These are phyloP conservation scores for Thelonectria rubi DNA, from an alignment of 2,329 filamentous ascomycete species.

Conservation along the genomic window DNA sequence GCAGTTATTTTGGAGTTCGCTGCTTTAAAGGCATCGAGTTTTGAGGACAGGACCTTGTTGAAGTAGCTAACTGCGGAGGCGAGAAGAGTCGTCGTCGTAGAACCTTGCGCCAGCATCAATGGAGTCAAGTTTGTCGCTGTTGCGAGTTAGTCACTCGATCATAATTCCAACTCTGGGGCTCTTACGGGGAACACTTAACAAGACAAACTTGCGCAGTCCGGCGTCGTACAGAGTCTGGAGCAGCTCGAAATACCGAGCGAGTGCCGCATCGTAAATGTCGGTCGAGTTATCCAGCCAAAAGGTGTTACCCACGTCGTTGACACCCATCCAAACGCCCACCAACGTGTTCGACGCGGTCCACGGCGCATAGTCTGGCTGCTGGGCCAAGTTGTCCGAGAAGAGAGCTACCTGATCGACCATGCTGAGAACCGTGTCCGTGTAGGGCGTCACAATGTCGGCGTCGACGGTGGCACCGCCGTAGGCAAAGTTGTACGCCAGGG, in stretches of 20 bases:
- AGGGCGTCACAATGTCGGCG: slow-evolving; percentile 60
- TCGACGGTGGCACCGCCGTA: slow-evolving; percentile 64
- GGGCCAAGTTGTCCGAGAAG: slow-evolving; percentile 46
- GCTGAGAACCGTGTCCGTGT: slow-evolving; percentile 55
- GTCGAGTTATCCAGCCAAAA: slow-evolving; percentile 48
- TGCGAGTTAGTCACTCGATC: background rate
- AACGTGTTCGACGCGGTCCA: slow-evolving; percentile 55
- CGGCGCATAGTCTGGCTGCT: slow-evolving; percentile 45
- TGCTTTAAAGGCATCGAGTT: slow-evolving; percentile 45
- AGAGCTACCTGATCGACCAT: slow-evolving; percentile 37
- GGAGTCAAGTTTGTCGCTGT: slow-evolving; percentile 54
- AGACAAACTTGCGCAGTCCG: slow-evolving; percentile 66
- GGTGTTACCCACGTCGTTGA: slow-evolving; percentile 64
- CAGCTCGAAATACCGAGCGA: slow-evolving; percentile 54
- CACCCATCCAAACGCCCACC: slow-evolving; percentile 62
- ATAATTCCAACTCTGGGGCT: rapidly evolving
- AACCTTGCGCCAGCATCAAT: slow-evolving; percentile 40
- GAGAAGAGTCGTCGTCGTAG: slow-evolving; percentile 43
- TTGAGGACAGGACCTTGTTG: slow-evolving; percentile 47
- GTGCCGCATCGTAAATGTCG: slow-evolving; percentile 50
- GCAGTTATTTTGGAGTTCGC: slow-evolving; percentile 47
- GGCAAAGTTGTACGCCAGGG: slow-evolving; percentile 62
- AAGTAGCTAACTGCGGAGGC: slow-evolving; percentile 49
- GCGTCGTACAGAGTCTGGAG: slow-evolving; percentile 58
- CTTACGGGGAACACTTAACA: slow-evolving; percentile 65